phyloP scores from a whole-genome alignment of 805 yeast species.

The Cyberlindnera saturnus region DNA sequence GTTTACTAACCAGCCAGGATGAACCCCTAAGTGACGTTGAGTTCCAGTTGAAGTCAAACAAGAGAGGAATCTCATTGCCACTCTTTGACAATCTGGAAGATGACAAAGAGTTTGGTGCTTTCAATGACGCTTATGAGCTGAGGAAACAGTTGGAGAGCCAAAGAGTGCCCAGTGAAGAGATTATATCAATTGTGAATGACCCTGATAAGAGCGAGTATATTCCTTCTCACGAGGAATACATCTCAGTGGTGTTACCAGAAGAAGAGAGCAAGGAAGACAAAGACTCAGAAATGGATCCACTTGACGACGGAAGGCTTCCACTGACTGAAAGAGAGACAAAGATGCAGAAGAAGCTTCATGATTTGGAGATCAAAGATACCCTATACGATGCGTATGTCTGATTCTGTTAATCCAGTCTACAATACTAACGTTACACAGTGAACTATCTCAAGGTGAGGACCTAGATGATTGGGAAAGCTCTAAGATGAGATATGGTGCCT shows the following conservation, averaged over 20 bases:
- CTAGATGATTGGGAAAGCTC: constrained; percentile 15
- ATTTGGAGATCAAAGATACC: constrained; percentile 30
- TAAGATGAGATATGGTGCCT: constrained; percentile 12
- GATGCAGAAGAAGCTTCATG: constrained; percentile 20
- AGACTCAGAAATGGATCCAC: constrained; percentile 1
- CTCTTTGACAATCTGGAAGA: constrained; percentile 5
- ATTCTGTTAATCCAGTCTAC: not conserved
- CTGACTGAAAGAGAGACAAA: constrained; percentile 23
- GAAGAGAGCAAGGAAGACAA: constrained; percentile 15
- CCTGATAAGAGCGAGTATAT: not conserved
- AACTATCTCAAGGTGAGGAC: constrained; percentile 20
- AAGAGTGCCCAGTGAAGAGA: not conserved
- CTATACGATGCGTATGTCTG: constrained; percentile 22
- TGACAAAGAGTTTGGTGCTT: not conserved
- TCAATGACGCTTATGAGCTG: not conserved
- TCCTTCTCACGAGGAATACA: not conserved
- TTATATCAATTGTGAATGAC: too few species aligned
- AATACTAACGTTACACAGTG: constrained; percentile 1
- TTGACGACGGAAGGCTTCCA: constrained; percentile 22
- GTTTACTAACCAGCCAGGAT: not conserved
- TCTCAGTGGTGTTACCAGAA: not conserved
- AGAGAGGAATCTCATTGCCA: constrained; percentile 2
- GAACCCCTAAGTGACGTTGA: not conserved
- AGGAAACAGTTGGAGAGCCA: not conserved
- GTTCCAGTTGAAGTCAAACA: constrained; percentile 3